Evolutionary conservation across 352 stramenopile species (phyloP), one percentile per base, ranked within the genome.

Genomic region (Globisporangium orthogonon): DNA sequence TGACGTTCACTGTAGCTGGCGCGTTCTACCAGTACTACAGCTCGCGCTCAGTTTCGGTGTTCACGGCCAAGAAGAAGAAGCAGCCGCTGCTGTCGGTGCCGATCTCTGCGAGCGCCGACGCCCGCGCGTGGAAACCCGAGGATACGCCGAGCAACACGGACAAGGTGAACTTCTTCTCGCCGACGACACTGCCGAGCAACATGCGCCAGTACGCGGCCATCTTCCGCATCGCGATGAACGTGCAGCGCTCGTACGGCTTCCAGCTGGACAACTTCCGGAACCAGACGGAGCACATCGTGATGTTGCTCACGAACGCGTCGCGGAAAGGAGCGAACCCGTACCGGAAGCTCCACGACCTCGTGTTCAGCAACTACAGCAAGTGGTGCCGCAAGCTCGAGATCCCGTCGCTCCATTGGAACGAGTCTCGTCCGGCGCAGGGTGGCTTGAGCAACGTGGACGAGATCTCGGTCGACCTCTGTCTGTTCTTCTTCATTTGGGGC

Each of bases 401-500:
- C 39, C 66, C 73, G 31, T 73, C 82, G 29, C 57, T 91, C 29
- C 69, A 89, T 18, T 94, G 81, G 81, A 88, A 60, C 49, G 78
- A 91, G 39, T 65, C 74, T n/a, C 73, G 76, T 1, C 39, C 66
- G 0, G 70, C 86, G 67, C 98, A 89, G 63, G 82, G 76, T 41
- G 78, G 79, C 2, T 58, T 91, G 23, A 98, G 67, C 61, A 98
- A 65, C 7, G 69, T 93, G n/a, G 85, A 95, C 60, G 85, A 94
- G 60, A 89, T 94, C 31, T 86, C 76, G 5, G 74, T 93, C 39
- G 86, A 95, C 57, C 67, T 95, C 31, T 94, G 84, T 23, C 63
- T 99, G 7, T 99, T 97, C 68, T 98, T 99, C 69, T 98, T 98
- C 70, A 97, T 99, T 54, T 99, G 97, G 97, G 97, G 97, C 23